Base-by-base conservation (phyloP, 805 yeast genomes). In the Suhomyces sp. region DNA sequence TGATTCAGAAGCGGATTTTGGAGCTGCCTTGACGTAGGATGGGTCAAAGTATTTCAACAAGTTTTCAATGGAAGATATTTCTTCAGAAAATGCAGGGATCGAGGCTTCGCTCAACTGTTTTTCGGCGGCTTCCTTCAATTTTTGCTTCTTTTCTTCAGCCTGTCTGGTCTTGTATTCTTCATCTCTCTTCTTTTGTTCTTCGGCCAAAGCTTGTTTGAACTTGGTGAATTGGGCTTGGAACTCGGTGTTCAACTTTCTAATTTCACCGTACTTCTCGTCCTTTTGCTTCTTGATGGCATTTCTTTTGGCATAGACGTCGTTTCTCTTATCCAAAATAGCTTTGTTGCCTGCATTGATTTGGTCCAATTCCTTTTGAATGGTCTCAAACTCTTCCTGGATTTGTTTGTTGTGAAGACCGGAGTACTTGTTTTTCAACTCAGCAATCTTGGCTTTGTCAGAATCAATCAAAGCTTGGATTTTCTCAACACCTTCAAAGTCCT, bases 41-140 rank as follows among this genome's bases (percentile, higher is more conserved):
- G 96, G 94, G 66, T 91, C 96, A 61, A 94, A 89, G 71, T 82
- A 82, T 36, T 74, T 65, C 67, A 92, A 78, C 67, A 91, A 78
- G 51, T 80, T 75, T 70, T 91, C 89, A 64, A 94, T 88, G 57
- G 86, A 77, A 59, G 79, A 79, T 63, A 93, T 86, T 73, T 94
- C 96, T 45, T 74, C 74, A 54, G 86, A 83, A 73, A 87, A 92
- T 26, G 97, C 98, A 27, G 98, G 97, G 61, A 73, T 73, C 26
- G 88, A 83, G 46, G 91, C 91, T 57, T 84, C 88, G 49, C 84
- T 80, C 76, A 88, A 82, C 64, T 83, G 83, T 65, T 82, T 78
- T 61, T 89, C 90, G 52, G 86, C 87, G 24, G 50, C 49, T 62
- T 79, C 84, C 72, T 79, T 79, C 68, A 80, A 75, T 64, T 78